Percentiles rank a stretch among this genome's conserved stretches.
phyloP scores from a whole-genome alignment of 345 rosid genomes.

The Punica granatum region DNA sequence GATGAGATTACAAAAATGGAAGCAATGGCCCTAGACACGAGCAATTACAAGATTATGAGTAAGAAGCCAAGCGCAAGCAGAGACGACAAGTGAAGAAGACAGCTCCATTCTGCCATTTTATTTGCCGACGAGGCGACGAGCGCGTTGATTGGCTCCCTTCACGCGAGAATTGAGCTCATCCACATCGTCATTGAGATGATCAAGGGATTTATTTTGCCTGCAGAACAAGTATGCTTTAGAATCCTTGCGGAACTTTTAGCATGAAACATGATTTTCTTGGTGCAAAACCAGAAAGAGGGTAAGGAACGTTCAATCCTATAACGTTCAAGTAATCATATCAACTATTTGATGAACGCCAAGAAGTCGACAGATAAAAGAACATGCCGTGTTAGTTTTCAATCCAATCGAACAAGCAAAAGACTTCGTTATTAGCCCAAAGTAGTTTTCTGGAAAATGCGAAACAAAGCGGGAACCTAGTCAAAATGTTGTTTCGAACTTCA shows the following conservation, averaged over 20 bases:
- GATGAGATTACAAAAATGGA: neutral
- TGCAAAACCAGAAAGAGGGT: neutral
- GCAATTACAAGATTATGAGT: neutral
- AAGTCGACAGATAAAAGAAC: no score
- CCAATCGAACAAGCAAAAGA: no score
- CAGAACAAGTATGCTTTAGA: constrained; percentile 9
- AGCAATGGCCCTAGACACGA: neutral
- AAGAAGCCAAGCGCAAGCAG: neutral
- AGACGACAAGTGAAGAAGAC: neutral
- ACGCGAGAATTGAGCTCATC: constrained; percentile 80
- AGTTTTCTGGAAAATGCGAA: neutral
- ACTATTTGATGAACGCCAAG: no score
- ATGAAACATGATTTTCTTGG: neutral
- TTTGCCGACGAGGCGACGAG: constrained; percentile 63
- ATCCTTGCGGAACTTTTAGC: neutral
- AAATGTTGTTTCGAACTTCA: neutral
- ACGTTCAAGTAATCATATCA: neutral
- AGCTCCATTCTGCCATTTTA: constrained; percentile 18
- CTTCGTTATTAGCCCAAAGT: neutral
- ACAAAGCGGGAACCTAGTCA: neutral
- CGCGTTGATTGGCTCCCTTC: constrained; percentile 80
- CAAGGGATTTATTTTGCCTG: constrained; percentile 92
- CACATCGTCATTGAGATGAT: constrained; percentile 59
- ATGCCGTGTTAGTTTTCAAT: no score
- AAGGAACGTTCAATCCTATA: neutral